Conservation (phyloP, 2,329 filamentous ascomycete genomes). For the Clonostachys rhizophaga region DNA sequence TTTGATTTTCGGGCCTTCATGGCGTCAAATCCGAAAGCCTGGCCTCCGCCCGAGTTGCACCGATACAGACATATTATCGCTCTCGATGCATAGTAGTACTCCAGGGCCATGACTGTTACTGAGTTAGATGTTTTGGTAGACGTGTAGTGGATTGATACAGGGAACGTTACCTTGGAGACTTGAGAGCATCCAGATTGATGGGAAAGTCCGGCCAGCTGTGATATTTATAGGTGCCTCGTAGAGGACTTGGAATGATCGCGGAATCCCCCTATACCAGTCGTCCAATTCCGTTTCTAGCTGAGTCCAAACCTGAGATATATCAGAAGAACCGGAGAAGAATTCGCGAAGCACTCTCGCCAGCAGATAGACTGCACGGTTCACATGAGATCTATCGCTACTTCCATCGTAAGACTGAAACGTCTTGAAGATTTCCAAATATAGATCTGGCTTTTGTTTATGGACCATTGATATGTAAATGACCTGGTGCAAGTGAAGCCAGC, state of each 20-base stretch:
- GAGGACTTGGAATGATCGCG: background rate
- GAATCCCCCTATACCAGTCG: background rate
- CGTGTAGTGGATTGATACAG: background rate
- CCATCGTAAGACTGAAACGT: constrained; percentile 7
- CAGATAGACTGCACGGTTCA: constrained; percentile 9
- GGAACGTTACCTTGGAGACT: background rate
- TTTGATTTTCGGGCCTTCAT: too few species aligned
- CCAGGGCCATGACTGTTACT: background rate
- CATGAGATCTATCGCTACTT: constrained; percentile 8
- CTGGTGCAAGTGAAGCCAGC: constrained; percentile 31
- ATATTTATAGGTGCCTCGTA: background rate
- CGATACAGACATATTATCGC: background rate
- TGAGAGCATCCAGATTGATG: background rate
- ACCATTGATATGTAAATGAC: constrained; percentile 30
- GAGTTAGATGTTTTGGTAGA: background rate
- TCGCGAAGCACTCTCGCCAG: background rate
- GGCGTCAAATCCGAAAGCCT: too few species aligned
- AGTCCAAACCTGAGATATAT: background rate
- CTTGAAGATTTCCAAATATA: constrained; percentile 10
- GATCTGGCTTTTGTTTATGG: constrained; percentile 7
- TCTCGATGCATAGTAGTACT: background rate
- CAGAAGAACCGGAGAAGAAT: background rate
- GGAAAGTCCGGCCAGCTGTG: background rate
- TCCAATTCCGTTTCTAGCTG: background rate
- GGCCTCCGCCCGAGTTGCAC: background rate